These are phyloP conservation scores for Trichoderma pleuroti DNA, from an alignment of 2,329 filamentous ascomycete species.

Conservation along the genomic window DNA sequence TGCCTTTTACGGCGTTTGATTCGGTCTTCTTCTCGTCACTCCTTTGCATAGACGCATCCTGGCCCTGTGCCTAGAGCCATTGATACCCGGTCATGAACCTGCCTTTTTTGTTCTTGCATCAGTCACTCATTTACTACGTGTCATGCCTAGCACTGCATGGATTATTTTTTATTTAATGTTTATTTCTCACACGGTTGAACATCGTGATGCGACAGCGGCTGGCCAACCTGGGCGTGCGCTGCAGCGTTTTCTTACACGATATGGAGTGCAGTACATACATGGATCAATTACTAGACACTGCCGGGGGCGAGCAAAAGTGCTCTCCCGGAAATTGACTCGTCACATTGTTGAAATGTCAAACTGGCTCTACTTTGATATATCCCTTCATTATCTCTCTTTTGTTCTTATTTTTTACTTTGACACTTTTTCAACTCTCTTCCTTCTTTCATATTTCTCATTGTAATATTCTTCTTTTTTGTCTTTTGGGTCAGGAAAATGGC, in stretches of 20 bases:
- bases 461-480: not conserved
- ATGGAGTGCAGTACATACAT: not conserved
- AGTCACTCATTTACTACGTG: slow-evolving; percentile 1
- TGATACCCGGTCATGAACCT: slow-evolving; percentile 13
- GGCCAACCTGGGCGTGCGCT: not conserved
- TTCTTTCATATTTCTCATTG: not conserved
- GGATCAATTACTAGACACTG: not conserved
- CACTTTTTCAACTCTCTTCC: not conserved
- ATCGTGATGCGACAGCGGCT: not conserved
- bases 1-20: not conserved
- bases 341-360: not conserved
- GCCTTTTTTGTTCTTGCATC: not conserved
- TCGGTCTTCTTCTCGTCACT: not conserved
- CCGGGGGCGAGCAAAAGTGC: not conserved
- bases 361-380: not conserved
- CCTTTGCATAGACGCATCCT: slow-evolving; percentile 5
- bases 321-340: not conserved
- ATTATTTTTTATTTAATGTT: not conserved
- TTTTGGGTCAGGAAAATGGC: not conserved
- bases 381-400: not conserved
- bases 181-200: not conserved
- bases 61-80: not conserved
- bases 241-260: not conserved
- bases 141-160: not conserved
- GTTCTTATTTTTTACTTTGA: not conserved